phyloP scores from a whole-genome alignment of 768 basidiomycete species.

The Tylopilus felleus region DNA sequence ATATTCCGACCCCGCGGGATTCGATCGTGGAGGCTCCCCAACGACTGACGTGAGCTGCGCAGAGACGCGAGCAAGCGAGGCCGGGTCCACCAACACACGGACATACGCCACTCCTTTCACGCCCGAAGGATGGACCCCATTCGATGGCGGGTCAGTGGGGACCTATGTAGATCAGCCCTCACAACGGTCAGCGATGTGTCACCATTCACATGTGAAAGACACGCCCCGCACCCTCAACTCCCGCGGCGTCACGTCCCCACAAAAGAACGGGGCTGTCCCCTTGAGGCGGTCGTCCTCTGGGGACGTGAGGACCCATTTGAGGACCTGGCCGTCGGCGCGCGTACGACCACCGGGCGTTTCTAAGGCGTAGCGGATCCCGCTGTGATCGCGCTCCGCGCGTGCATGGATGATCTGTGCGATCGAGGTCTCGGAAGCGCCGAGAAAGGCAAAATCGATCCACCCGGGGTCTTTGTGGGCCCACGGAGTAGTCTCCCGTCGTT shows the following conservation, averaged over 20 bases:
- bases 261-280: slow-evolving; percentile 63
- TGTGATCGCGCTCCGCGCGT: slow-evolving; percentile 40
- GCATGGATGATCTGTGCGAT: slow-evolving; percentile 55
- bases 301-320: slow-evolving; percentile 58
- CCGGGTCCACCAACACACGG: slow-evolving; percentile 36
- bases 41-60: slow-evolving; percentile 48
- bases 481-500: slow-evolving; percentile 41
- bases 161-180: slow-evolving; percentile 37
- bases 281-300: slow-evolving; percentile 24
- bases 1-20: slow-evolving; percentile 21
- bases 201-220: background rate
- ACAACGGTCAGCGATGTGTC: background rate
- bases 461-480: slow-evolving; percentile 57
- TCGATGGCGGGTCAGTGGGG: slow-evolving; percentile 44
- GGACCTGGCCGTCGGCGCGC: slow-evolving; percentile 49
- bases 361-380: slow-evolving; percentile 38
- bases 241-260: slow-evolving; percentile 67
- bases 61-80: slow-evolving; percentile 30
- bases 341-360: slow-evolving; percentile 55
- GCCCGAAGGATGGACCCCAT: slow-evolving; percentile 48
- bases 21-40: slow-evolving; percentile 37
- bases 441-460: slow-evolving; percentile 68
- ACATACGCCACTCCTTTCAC: slow-evolving; percentile 50
- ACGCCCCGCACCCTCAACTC: slow-evolving; percentile 43
- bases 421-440: slow-evolving; percentile 46